These are phyloP conservation scores for Diplosphaera chodatii DNA, from an alignment of 139 green algal species.

Conservation along the genomic window DNA sequence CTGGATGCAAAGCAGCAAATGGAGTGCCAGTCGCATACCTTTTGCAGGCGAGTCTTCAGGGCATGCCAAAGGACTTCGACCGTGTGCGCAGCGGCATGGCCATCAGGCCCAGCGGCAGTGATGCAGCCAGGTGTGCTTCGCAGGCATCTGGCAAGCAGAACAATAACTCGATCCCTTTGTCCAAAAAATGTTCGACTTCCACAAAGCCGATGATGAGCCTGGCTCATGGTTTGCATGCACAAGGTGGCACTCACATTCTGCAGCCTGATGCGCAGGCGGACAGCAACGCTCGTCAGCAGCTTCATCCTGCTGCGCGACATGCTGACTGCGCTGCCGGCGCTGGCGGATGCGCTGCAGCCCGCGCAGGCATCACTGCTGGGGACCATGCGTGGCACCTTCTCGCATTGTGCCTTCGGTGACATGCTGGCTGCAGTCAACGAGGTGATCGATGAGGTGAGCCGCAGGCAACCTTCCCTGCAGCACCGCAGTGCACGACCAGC, in stretches of 20 bases:
- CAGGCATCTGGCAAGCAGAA: no score
- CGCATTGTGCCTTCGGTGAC: constrained; percentile 22
- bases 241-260: constrained; percentile 18
- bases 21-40: neutral
- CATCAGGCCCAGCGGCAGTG: neutral
- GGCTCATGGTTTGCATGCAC: no score
- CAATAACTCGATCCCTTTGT: no score
- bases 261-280: constrained; percentile 8
- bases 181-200: no score
- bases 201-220: no score
- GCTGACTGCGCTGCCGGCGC: constrained; percentile 31
- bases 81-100: constrained; percentile 2
- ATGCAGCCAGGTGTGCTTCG: neutral
- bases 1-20: no score
- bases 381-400: constrained; percentile 15
- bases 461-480: no score
- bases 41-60: constrained; percentile 20
- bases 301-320: constrained; percentile 48
- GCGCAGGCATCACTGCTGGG: constrained; percentile 31
- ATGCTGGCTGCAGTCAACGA: constrained; percentile 25
- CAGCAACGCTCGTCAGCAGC: constrained; percentile 32
- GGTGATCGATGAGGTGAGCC: constrained; percentile 42
- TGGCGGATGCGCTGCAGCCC: constrained; percentile 27
- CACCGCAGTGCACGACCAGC: no score
- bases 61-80: constrained; percentile 55